Base-by-base conservation (phyloP, 2,329 filamentous ascomycete genomes). In the Pseudogymnoascus destructans region DNA sequence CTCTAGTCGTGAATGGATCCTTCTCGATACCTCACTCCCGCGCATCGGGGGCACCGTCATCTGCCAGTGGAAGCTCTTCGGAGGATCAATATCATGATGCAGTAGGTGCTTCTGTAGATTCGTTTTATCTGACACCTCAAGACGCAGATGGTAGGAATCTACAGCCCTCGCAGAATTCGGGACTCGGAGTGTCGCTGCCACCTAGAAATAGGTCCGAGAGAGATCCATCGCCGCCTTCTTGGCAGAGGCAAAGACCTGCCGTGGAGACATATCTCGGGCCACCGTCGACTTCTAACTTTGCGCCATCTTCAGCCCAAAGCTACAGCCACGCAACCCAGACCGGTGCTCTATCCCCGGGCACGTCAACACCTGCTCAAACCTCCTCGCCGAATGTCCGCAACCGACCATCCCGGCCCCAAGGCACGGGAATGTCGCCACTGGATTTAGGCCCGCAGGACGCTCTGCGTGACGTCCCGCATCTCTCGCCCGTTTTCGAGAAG, bases 401-500 rank as follows among this genome's bases (percentile, higher is more conserved):
- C 19, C 40, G 40, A n/a, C 40, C 40, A 9, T 46, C 40, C 19
- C 19, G 40, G 19, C 25, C 40, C 11, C 40, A 46, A 25, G 40
- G 40, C 19, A 46, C 40, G 11, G 40, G 40, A 23, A 46, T 46
- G 40, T 46, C 40, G 19, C 40, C 40, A 8, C 10, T 46, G 13
- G 40, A 46, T 1, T 2, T 46, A n/a, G 40, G 40, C 21, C 19
- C 40, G 19, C 40, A 46, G 19, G 40, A 46, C 11, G 40, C 40
- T 17, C 40, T 46, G 2, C 40, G 40, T 5, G 40, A 46, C 11
- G 49, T 30, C n/a, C 49, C 49, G 17, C 78, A 77, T 63, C 74
- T 91, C 1, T 90, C 87, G 0, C 87, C 87, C 0, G 86, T 90
- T 0, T 86, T 85, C 58, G 87, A 90, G 71, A 79, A 80, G 5